Conservation (phyloP, 2,329 filamentous ascomycete genomes). For the Immersiporthe knoxdaviesiana region DNA sequence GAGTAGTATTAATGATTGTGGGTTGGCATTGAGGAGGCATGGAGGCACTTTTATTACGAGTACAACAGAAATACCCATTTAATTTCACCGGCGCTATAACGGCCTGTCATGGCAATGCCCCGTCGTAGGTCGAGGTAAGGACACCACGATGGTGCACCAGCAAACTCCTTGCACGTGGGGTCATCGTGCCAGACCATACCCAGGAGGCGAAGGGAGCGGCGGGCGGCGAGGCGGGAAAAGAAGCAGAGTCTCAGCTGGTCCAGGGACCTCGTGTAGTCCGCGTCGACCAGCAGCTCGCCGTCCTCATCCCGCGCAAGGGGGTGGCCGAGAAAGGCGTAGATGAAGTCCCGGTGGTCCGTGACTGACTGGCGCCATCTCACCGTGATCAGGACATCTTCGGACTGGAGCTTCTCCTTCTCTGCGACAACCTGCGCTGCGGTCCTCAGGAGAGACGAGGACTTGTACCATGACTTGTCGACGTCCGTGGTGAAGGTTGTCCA, state of each 20-base stretch:
- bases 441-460: neutral
- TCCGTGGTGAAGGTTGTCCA: neutral
- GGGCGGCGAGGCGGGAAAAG: neutral
- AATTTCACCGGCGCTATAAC: too few relatives aligned
- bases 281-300: neutral
- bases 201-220: neutral
- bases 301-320: constrained; percentile 7
- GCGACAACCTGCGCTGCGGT: neutral
- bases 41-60: neutral
- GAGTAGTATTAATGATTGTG: neutral
- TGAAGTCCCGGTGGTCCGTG: constrained; percentile 8
- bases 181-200: neutral
- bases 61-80: neutral
- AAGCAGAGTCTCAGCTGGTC: neutral
- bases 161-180: neutral
- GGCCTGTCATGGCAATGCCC: too few relatives aligned
- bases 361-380: neutral
- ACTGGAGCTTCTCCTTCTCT: neutral
- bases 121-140: neutral
- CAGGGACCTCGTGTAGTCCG: constrained; percentile 5
- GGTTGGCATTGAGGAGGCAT: neutral
- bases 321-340: constrained; percentile 16
- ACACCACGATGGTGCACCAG: neutral
- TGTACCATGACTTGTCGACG: neutral
- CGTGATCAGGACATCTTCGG: neutral